These are phyloP conservation scores for Cercospora sojina DNA, from an alignment of 2,329 filamentous ascomycete species.

Conservation along the genomic window DNA sequence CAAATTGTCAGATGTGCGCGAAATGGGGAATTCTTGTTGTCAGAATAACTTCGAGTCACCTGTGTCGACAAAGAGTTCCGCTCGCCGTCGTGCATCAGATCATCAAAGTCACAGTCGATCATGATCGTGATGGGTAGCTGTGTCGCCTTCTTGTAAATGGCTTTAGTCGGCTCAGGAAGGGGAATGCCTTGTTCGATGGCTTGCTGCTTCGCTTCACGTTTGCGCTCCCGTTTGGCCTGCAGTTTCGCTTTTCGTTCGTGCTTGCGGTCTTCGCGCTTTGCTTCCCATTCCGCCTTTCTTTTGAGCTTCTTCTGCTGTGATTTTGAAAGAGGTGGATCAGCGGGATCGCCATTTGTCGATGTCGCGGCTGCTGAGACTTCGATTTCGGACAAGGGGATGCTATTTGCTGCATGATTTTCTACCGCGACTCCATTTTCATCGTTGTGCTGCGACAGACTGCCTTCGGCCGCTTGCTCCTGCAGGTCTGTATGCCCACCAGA, in stretches of 20 bases:
- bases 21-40: conserved; percentile 70
- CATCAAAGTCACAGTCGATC: conserved; percentile 89
- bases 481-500: not conserved
- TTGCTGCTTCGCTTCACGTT: conserved; percentile 38
- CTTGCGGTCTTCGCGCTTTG: conserved; percentile 60
- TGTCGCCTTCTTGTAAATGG: conserved; percentile 11
- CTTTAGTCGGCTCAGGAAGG: conserved; percentile 6
- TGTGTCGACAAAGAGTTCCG: conserved; percentile 78
- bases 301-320: conserved; percentile 79
- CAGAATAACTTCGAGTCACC: conserved; percentile 83
- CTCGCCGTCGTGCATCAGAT: conserved; percentile 85
- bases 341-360: not conserved
- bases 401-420: not conserved
- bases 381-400: conserved; percentile 4
- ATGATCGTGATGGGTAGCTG: conserved; percentile 73
- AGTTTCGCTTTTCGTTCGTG: conserved; percentile 58
- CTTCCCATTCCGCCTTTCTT: conserved; percentile 73
- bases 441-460: not conserved
- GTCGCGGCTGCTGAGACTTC: not conserved
- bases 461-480: not conserved
- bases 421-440: not conserved
- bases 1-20: conserved; percentile 72
- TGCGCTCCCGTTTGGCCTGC: conserved; percentile 54
- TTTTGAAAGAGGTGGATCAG: conserved; percentile 66
- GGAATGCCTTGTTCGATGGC: conserved; percentile 22